Conservation (phyloP, 2,329 filamentous ascomycete species). For the Neurospora crassa region DNA sequence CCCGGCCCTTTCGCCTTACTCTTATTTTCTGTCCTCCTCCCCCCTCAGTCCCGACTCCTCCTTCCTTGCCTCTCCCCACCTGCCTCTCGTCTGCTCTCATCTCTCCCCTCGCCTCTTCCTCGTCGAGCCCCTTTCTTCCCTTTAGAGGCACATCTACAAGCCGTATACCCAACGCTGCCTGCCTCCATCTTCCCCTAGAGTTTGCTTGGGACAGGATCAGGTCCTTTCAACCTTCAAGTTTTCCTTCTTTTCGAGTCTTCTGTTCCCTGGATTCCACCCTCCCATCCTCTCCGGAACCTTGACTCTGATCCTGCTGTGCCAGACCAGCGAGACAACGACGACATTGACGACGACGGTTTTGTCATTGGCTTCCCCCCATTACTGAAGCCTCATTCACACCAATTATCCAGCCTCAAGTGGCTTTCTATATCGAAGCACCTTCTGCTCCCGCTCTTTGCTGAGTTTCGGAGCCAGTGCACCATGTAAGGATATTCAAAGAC, state of each 20-base stretch:
- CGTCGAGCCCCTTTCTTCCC: conserved; percentile 2
- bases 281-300: background rate
- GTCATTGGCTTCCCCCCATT: background rate
- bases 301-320: background rate
- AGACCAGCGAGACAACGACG: background rate
- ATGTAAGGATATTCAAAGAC: background rate
- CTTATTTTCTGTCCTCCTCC: conserved; percentile 1
- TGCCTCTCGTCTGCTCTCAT: background rate
- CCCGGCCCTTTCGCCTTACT: background rate
- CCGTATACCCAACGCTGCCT: background rate
- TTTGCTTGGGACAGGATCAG: background rate
- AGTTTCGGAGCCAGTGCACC: conserved; percentile 11
- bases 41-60: background rate
- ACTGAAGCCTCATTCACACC: background rate
- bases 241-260: background rate
- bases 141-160: background rate
- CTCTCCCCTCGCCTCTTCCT: background rate
- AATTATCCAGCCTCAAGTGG: background rate
- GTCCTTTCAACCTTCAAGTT: background rate
- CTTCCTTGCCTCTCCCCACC: conserved; percentile 2
- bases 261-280: background rate
- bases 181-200: background rate
- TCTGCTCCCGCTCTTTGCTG: conserved; percentile 16
- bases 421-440: background rate
- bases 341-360: background rate